phyloP scores from a whole-genome alignment of 1,284 basidiomycete species.

The Cystobasidiaceae sp. region DNA sequence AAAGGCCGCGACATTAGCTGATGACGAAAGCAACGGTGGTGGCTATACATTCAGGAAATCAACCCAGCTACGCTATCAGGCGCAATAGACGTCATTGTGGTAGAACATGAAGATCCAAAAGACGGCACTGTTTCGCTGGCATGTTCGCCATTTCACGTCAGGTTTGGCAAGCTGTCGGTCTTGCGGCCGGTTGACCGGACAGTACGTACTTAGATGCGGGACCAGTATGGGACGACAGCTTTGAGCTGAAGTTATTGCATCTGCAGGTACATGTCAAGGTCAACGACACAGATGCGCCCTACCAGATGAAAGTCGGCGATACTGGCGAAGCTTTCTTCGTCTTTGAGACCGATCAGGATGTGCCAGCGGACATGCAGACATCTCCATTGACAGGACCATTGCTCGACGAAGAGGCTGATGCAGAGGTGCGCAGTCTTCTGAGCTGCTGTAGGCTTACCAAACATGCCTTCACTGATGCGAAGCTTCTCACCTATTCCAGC shows the following conservation, averaged over 20 bases:
- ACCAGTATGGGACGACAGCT: too few relatives aligned
- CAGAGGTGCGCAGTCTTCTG: not conserved
- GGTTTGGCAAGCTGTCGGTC: constrained; percentile 97
- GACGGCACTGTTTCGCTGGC: constrained; percentile 59
- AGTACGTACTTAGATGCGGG: constrained; percentile 51
- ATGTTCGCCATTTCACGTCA: constrained; percentile 94
- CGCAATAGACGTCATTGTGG: constrained; percentile 94
- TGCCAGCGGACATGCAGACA: constrained; percentile 89
- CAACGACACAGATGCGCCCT: constrained; percentile 73
- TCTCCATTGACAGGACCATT: constrained; percentile 56
- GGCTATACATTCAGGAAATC: constrained; percentile 49
- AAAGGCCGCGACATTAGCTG: not conserved
- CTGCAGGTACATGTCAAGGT: constrained; percentile 44
- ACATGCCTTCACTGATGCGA: not conserved
- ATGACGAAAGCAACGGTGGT: not conserved
- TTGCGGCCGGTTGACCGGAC: constrained; percentile 91
- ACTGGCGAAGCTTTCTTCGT: constrained; percentile 99
- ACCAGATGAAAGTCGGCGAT: constrained; percentile 97
- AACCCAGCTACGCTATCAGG: constrained; percentile 92
- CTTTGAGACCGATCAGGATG: constrained; percentile 90
- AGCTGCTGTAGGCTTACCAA: not conserved
- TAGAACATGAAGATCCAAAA: constrained; percentile 62
- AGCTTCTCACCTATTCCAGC: not conserved
- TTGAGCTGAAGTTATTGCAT: too few relatives aligned
- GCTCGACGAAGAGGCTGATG: constrained; percentile 32